Evolutionary conservation across 805 yeast genomes (phyloP).

Genomic region (Yarrowia osloensis): DNA sequence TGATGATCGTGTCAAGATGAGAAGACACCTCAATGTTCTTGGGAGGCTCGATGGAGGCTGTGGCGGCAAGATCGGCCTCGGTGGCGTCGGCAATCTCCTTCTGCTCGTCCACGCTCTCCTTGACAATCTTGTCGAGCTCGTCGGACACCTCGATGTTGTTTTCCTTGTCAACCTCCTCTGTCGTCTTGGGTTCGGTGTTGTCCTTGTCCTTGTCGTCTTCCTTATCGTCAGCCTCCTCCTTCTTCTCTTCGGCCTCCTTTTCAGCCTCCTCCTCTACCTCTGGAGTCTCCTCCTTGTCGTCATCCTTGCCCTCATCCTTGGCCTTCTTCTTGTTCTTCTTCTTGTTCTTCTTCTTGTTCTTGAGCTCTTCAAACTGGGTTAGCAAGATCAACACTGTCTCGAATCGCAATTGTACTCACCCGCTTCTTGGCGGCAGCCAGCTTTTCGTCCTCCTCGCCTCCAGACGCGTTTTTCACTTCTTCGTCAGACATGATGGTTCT

Average conservation of each 20-base stretch:
- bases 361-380: slow-evolving; percentile 61
- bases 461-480: slow-evolving; percentile 37
- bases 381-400: background rate
- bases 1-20: slow-evolving; percentile 26
- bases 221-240: background rate
- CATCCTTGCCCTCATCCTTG: slow-evolving; percentile 37
- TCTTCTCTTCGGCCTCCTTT: slow-evolving; percentile 1
- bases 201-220: slow-evolving; percentile 19
- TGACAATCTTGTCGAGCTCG: slow-evolving; percentile 1
- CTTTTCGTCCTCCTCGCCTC: slow-evolving; percentile 55
- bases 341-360: slow-evolving; percentile 56
- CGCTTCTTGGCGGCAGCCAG: slow-evolving; percentile 74
- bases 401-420: slow-evolving; percentile 41
- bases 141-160: slow-evolving; percentile 12
- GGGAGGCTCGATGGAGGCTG: background rate
- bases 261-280: slow-evolving; percentile 11
- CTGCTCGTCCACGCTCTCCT: slow-evolving; percentile 23
- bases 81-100: slow-evolving; percentile 19
- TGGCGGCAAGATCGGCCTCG: slow-evolving; percentile 22
- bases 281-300: slow-evolving; percentile 31
- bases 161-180: slow-evolving; percentile 1
- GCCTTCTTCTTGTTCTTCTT: slow-evolving; percentile 52
- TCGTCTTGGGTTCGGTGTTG: slow-evolving; percentile 1
- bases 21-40: slow-evolving; percentile 13
- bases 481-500: slow-evolving; percentile 25